These are phyloP conservation scores for Sarocladium kiliense DNA, from an alignment of 2,329 filamentous ascomycete species.

Conservation along the genomic window DNA sequence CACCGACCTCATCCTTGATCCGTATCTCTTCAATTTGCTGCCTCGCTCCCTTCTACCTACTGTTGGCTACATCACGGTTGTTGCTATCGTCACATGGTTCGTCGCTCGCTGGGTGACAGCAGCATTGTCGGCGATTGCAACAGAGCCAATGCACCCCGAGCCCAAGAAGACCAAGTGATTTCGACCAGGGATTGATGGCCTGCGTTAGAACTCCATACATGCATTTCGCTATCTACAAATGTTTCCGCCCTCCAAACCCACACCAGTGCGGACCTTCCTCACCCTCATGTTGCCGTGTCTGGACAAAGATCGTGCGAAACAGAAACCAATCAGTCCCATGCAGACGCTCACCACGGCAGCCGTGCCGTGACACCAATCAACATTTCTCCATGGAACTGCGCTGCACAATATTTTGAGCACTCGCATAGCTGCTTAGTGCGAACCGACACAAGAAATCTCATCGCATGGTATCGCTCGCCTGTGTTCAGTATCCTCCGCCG, in stretches of 20 bases:
- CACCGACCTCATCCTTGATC: constrained; percentile 81
- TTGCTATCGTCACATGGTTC: constrained; percentile 47
- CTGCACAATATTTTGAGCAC: background rate
- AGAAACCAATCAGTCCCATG: background rate
- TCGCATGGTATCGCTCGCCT: background rate
- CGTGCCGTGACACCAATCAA: background rate
- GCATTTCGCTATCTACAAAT: constrained; percentile 1
- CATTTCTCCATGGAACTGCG: background rate
- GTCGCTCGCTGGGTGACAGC: constrained; percentile 30
- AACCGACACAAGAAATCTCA: background rate
- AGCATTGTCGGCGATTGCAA: constrained; percentile 16
- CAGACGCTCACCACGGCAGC: background rate
- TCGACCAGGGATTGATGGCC: background rate
- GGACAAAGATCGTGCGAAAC: background rate
- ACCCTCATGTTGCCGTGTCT: background rate
- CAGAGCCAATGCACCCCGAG: constrained; percentile 15
- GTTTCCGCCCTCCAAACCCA: background rate
- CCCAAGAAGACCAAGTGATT: constrained; percentile 28
- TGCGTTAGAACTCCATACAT: background rate
- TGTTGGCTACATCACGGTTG: constrained; percentile 58
- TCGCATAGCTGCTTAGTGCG: background rate
- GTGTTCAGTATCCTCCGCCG: constrained; percentile 5
- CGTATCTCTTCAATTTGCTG: constrained; percentile 73
- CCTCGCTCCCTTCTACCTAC: constrained; percentile 74
- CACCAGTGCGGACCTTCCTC: background rate